Conservation (phyloP, 345 rosid species). For the Heritiera littoralis region DNA sequence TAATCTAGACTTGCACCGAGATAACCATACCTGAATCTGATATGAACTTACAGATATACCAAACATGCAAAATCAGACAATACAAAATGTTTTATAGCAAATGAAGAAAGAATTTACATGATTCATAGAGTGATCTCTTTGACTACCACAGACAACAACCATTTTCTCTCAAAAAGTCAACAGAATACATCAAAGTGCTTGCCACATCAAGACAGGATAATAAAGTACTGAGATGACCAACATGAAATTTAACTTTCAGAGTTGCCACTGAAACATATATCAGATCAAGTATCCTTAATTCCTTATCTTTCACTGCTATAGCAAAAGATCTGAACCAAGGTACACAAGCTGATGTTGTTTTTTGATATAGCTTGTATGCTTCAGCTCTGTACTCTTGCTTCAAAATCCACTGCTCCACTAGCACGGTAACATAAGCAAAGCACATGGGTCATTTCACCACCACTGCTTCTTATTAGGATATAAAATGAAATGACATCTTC, state of each 20-base stretch:
- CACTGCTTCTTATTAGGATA: neutral
- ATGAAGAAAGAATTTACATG: conserved; percentile 15
- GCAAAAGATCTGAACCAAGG: conserved; percentile 82
- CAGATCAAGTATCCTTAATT: conserved; percentile 48
- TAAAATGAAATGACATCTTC: neutral
- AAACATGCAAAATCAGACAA: conserved; percentile 11
- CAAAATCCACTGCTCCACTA: conserved; percentile 80
- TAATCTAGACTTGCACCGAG: too few species aligned
- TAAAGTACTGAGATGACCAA: neutral
- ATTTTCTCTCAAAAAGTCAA: conserved; percentile 3
- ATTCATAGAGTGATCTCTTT: neutral
- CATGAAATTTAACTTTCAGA: conserved; percentile 18
- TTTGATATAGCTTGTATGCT: conserved; percentile 82
- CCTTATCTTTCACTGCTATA: conserved; percentile 47
- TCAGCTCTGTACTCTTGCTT: conserved; percentile 77
- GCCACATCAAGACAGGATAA: neutral
- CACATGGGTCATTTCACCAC: conserved; percentile 29
- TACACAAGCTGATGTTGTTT: conserved; percentile 85
- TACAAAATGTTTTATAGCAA: neutral
- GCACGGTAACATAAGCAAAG: conserved; percentile 74
- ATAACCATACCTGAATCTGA: too few species aligned
- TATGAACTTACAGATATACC: neutral
- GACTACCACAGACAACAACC: neutral
- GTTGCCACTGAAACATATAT: neutral
- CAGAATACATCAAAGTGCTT: conserved; percentile 9